A percentile compares a stretch with the other conserved stretches of the same genome.
Evolutionary conservation across 2,329 filamentous ascomycete genomes (phyloP).

Genomic region (Fusarium xyrophilum): DNA sequence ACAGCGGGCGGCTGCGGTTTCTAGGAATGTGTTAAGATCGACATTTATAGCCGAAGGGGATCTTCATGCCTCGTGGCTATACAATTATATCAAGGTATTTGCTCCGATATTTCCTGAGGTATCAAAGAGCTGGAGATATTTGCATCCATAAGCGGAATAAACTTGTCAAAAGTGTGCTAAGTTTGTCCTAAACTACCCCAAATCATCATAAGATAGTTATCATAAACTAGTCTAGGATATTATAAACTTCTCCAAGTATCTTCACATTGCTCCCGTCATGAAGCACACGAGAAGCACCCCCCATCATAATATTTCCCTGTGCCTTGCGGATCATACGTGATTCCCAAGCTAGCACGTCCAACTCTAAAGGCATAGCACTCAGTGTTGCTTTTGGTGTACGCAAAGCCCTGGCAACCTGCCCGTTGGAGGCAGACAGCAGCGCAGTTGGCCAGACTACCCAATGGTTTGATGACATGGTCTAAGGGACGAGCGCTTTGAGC

Average conservation of each 20-base stretch:
- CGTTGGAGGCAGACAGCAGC: constrained; percentile 22
- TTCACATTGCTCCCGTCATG: not conserved
- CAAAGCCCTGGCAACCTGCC: constrained; percentile 24
- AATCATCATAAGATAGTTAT: too few relatives aligned
- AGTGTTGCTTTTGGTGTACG: constrained; percentile 13
- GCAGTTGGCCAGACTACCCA: constrained; percentile 23
- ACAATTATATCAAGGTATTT: too few relatives aligned
- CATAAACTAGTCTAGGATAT: not conserved
- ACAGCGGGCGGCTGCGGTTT: not conserved
- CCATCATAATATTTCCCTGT: constrained; percentile 25
- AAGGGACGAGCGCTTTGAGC: constrained; percentile 14
- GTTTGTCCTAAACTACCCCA: not conserved
- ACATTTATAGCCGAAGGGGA: not conserved
- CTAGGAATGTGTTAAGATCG: not conserved
- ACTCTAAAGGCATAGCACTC: constrained; percentile 19
- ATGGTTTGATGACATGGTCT: constrained; percentile 23
- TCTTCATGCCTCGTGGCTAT: not conserved
- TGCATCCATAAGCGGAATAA: rapidly evolving
- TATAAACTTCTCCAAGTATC: not conserved
- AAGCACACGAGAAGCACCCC: constrained; percentile 25
- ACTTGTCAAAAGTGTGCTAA: too few relatives aligned
- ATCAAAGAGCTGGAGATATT: not conserved
- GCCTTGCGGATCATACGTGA: constrained; percentile 11
- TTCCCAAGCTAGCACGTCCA: constrained; percentile 12
- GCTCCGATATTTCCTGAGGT: not conserved